Base-by-base conservation (phyloP, 805 yeast genomes). In the Lipomyces yamadae region DNA sequence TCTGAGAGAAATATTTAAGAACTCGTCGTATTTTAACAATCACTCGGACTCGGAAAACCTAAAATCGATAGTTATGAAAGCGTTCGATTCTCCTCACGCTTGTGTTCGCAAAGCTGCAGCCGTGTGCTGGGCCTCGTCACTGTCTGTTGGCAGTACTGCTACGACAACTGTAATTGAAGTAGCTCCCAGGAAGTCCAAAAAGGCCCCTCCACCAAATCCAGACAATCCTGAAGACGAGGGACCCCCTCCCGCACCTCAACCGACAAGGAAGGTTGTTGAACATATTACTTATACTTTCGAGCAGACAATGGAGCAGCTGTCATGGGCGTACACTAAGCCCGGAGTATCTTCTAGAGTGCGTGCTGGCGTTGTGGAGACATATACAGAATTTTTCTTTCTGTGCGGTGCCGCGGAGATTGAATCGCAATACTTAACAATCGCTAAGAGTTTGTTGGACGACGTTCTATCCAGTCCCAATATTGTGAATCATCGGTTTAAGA, bases 331-430 rank as follows among this genome's bases (percentile, higher is more conserved):
- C 60, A 60, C 65, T 5, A 66, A 62, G 13, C 52, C 57, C 2
- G 68, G 67, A 4, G 63, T 63, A 18, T 65, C 75, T n/a, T 37
- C 69, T 2, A 56, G 73, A 10, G 66, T 69, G 8, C 57, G 73
- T 7, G 70, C 72, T 1, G 78, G 78, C 4, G 59, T 76, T n/a
- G 61, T 64, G 7, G 72, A 73, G 60, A 70, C 77, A 0, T 61
- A 75, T 37, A 62, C 72, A 7, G 70, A 65, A 29, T 62, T 72
- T 42, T 63, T 76, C 34, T 35, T 65, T 45, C 29, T 62, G n/a
- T 37, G 50, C 29, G 73, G 72, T 3, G 34, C 71, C 1, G 61
- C 60, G 13, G 65, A 62, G 24, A 61, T 76, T 8, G 76, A 74
- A 62, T 33, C 64, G 8, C 57, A 64, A 6, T 76, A 73, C 60